Evolutionary conservation across 257 asterid genomes (phyloP).

Genomic region (Nicotiana paniculata): DNA sequence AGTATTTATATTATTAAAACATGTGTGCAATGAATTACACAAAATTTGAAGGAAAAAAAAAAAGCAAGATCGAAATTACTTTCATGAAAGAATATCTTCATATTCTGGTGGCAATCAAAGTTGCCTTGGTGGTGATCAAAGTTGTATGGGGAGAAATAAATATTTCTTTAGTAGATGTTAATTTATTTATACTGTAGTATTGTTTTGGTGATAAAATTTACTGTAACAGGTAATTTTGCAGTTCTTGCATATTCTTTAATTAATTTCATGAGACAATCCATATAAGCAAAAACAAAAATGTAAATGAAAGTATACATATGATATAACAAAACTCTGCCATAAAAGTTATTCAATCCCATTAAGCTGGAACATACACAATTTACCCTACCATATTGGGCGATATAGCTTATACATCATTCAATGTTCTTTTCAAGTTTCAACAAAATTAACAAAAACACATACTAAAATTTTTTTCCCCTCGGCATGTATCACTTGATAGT

Average conservation of each 20-base stretch:
- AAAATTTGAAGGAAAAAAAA: no score
- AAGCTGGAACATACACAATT: not conserved
- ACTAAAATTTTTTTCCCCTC: not conserved
- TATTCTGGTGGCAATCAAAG: no score
- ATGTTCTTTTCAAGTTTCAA: not conserved
- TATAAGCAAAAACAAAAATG: not conserved
- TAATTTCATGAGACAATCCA: not conserved
- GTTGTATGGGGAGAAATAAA: no score
- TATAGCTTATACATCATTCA: not conserved
- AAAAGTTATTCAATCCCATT: not conserved
- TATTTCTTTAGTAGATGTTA: no score
- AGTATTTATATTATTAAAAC: no score
- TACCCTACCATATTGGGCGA: not conserved
- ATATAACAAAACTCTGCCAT: not conserved
- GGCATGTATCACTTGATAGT: not conserved
- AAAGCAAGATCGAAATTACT: no score
- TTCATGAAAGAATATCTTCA: no score
- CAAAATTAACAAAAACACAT: not conserved
- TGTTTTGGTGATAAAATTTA: no score
- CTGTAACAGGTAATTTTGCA: no score
- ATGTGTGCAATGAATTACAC: no score
- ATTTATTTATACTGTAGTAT: no score
- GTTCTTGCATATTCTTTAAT: not conserved
- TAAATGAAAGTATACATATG: not conserved
- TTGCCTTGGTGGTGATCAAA: no score